Conservation (phyloP, 148 eudicot genomes). For the Fagopyrum tataricum region DNA sequence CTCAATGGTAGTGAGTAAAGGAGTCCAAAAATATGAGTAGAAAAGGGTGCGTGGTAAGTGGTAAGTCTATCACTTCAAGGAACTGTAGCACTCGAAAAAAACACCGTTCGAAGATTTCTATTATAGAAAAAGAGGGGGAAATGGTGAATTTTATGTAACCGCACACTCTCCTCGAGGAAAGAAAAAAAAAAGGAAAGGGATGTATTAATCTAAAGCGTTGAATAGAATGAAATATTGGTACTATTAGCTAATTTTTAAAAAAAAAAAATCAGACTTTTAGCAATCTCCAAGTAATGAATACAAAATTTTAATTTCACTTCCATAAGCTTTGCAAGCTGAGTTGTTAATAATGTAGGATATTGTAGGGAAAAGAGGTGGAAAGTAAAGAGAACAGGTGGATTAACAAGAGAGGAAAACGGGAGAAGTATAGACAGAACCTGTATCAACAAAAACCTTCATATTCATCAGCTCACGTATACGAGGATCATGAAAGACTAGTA, state of each 20-base stretch:
- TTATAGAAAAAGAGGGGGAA: neutral
- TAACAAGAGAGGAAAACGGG: neutral
- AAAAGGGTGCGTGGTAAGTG: too few species aligned
- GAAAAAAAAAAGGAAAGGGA: neutral
- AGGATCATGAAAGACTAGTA: conserved; percentile 89
- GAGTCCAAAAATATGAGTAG: too few species aligned
- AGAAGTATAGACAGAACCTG: conserved; percentile 44
- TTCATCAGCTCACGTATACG: conserved; percentile 80
- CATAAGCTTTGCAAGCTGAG: too few species aligned
- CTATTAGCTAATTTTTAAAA: too few species aligned
- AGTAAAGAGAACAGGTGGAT: neutral
- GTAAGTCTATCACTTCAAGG: too few species aligned
- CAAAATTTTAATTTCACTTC: too few species aligned
- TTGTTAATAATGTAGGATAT: neutral
- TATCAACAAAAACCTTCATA: conserved; percentile 99
- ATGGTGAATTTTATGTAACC: neutral
- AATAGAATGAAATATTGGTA: neutral
- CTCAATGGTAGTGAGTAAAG: too few species aligned
- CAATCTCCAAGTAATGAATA: too few species aligned
- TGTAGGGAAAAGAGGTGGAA: neutral
- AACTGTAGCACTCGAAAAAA: too few species aligned
- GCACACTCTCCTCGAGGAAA: neutral
- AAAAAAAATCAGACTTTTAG: too few species aligned
- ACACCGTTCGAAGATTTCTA: too few species aligned
- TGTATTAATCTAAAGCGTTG: neutral